These are phyloP conservation scores for Xylaria grammica DNA, from an alignment of 495 filamentous ascomycete species.

Conservation along the genomic window DNA sequence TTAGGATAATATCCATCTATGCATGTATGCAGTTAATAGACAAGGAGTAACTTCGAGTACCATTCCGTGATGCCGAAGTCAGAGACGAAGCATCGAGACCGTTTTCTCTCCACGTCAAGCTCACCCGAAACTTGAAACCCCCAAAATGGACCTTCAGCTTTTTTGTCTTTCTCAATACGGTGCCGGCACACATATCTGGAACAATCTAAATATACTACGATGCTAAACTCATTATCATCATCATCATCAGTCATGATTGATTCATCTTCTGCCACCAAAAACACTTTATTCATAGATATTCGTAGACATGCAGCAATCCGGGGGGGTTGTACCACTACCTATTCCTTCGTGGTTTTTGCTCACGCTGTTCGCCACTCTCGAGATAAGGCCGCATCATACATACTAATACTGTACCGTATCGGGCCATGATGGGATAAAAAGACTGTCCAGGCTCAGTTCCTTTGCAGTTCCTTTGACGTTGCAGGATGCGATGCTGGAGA, in stretches of 20 bases:
- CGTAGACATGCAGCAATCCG: neutral
- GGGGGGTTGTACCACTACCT: neutral
- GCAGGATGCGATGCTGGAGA: conserved; percentile 15
- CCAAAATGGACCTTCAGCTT: no score
- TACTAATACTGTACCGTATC: no score
- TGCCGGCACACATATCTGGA: neutral
- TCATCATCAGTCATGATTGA: neutral
- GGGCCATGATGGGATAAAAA: neutral
- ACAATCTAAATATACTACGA: conserved; percentile 5
- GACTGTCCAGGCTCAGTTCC: neutral
- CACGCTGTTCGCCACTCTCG: conserved; percentile 4
- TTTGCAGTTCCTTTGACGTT: neutral
- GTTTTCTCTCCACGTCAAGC: neutral
- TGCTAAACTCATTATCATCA: no score
- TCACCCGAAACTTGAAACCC: conserved; percentile 9
- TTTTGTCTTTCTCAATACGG: no score
- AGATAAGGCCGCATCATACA: no score
- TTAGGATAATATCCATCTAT: no score
- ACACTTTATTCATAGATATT: neutral
- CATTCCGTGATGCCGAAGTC: no score
- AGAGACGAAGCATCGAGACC: no score
- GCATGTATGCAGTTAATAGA: no score
- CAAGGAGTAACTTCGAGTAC: no score
- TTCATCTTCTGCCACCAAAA: no score
- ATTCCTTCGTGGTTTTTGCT: neutral